Evolutionary conservation across 2,329 filamentous ascomycete genomes (phyloP).

Genomic region (Bipolaris bicolor): DNA sequence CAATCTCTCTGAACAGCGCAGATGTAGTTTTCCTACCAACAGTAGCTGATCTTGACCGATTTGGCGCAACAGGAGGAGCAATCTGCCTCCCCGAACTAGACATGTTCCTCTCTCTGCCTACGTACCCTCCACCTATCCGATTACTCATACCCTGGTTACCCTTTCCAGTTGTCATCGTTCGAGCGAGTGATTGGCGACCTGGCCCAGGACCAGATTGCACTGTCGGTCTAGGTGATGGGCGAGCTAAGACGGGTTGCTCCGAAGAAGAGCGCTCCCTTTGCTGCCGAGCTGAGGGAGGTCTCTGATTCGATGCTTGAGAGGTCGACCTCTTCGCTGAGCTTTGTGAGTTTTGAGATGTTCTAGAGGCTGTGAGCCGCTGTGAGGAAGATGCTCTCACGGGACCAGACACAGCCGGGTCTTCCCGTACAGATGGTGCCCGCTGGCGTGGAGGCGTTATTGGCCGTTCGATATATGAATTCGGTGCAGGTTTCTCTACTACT

Average conservation of each 20-base stretch:
- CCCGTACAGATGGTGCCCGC: not conserved
- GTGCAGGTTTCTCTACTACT: not conserved
- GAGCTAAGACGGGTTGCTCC: conserved; percentile 5
- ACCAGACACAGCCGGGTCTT: conserved; percentile 11
- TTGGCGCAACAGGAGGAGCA: not conserved
- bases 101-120: not conserved
- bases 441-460: conserved; percentile 14
- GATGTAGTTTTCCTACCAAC: conserved; percentile 32
- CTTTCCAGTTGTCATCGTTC: conserved; percentile 31
- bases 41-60: not conserved
- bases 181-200: conserved; percentile 17
- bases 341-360: not conserved
- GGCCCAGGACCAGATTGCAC: conserved; percentile 14
- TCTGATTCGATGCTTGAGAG: conserved; percentile 5
- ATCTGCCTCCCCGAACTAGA: not conserved
- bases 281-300: not conserved
- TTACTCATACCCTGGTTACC: conserved; percentile 23
- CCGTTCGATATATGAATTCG: not conserved
- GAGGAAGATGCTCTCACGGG: not conserved
- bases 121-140: conserved; percentile 6
- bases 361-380: not conserved
- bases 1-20: conserved; percentile 36
- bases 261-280: conserved; percentile 7
- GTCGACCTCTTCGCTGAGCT: not conserved
- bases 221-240: conserved; percentile 12